A percentile compares a stretch with the other conserved stretches of the same genome.
Evolutionary conservation across 352 stramenopile species (phyloP).

Genomic region (Phytophthora meadii): DNA sequence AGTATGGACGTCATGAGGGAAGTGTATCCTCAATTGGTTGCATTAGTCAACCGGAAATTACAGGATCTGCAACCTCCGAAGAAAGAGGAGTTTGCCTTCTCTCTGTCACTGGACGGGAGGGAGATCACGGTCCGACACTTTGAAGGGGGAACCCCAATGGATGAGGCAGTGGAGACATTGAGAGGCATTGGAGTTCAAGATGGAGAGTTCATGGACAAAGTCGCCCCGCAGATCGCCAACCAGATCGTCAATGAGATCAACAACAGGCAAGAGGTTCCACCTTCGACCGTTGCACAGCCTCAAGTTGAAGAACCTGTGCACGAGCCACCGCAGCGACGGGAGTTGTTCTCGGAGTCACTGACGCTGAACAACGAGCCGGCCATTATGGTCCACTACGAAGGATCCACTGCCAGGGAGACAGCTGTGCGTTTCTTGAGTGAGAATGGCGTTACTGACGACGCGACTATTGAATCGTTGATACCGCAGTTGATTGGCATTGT

Average conservation of each 20-base stretch:
- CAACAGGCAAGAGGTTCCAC: constrained; percentile 15
- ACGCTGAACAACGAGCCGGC: constrained; percentile 55
- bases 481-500: constrained; percentile 69
- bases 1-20: constrained; percentile 69
- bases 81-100: constrained; percentile 70
- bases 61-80: constrained; percentile 56
- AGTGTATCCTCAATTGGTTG: constrained; percentile 66
- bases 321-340: constrained; percentile 30
- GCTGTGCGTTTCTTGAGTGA: constrained; percentile 65
- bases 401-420: constrained; percentile 62
- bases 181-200: constrained; percentile 52
- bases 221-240: constrained; percentile 66
- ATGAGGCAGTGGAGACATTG: constrained; percentile 66
- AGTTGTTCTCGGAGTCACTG: constrained; percentile 77
- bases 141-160: constrained; percentile 59
- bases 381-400: constrained; percentile 72
- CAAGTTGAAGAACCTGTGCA: constrained; percentile 11
- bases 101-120: constrained; percentile 57
- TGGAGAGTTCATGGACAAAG: constrained; percentile 55
- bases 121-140: constrained; percentile 71
- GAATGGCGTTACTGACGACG: constrained; percentile 59
- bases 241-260: constrained; percentile 65
- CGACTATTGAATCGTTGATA: constrained; percentile 46
- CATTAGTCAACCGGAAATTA: constrained; percentile 66
- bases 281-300: neutral